phyloP scores from a whole-genome alignment of 345 rosid genomes.

The Erysimum cheiranthoides region DNA sequence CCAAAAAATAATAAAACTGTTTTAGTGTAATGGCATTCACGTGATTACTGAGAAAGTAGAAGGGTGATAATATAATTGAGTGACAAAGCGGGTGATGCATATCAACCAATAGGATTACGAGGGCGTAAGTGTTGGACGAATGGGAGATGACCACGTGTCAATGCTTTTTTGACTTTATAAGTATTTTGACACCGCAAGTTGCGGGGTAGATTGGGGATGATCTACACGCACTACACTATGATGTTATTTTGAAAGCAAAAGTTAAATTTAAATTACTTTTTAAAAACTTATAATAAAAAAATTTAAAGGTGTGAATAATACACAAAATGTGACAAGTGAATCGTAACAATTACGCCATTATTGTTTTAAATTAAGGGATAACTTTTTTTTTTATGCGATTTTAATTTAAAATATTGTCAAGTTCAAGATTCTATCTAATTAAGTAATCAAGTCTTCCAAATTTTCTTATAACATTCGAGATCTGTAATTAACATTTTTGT shows the following conservation, averaged over 20 bases:
- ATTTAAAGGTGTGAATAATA: conserved; percentile 13
- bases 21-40: conserved; percentile 36
- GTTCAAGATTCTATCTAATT: conserved; percentile 12
- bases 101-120: conserved; percentile 34
- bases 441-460: conserved; percentile 13
- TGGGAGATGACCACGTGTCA: conserved; percentile 3
- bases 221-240: conserved; percentile 42
- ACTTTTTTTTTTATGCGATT: neutral
- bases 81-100: conserved; percentile 37
- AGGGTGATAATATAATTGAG: conserved; percentile 38
- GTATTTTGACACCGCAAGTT: conserved; percentile 36
- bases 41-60: conserved; percentile 14
- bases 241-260: conserved; percentile 32
- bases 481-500: neutral
- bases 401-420: conserved; percentile 15
- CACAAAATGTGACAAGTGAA: conserved; percentile 26
- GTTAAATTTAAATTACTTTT: conserved; percentile 10
- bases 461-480: neutral
- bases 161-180: conserved; percentile 17
- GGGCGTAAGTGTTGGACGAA: conserved; percentile 14
- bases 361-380: conserved; percentile 13
- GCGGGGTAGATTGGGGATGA: conserved; percentile 45
- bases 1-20: conserved; percentile 1
- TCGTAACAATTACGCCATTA: conserved; percentile 42
- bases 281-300: neutral